These are phyloP conservation scores for Collybiopsis luxurians DNA, from an alignment of 768 basidiomycete species.

Conservation along the genomic window DNA sequence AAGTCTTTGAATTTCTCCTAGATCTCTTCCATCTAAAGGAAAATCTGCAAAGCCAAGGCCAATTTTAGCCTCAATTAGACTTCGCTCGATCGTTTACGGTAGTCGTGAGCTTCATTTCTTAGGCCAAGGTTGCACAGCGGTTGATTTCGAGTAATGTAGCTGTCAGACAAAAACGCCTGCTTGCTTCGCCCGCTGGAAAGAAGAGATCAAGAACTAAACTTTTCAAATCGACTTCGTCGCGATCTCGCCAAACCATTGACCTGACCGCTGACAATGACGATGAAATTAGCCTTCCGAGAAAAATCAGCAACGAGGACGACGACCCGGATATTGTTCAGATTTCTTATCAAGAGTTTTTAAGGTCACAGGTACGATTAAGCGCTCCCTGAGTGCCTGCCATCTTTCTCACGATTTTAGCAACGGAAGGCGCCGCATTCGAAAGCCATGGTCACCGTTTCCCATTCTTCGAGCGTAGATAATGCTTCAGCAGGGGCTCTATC, in stretches of 20 bases:
- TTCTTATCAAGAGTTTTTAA: neutral
- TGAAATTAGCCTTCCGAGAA: too few relatives aligned
- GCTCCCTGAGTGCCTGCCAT: neutral
- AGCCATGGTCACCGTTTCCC: too few relatives aligned
- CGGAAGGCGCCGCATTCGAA: too few relatives aligned
- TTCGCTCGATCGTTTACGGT: neutral
- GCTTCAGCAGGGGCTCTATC: neutral
- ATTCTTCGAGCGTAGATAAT: too few relatives aligned
- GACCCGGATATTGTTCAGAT: slow-evolving; percentile 5
- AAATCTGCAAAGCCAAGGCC: neutral
- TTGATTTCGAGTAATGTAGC: neutral
- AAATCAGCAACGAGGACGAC: neutral
- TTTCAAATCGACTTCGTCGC: neutral
- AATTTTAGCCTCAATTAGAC: neutral
- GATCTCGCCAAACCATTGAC: neutral
- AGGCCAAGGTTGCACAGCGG: neutral
- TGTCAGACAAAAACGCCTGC: neutral
- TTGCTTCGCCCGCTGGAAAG: neutral
- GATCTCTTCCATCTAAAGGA: neutral
- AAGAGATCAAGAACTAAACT: neutral
- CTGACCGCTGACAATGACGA: neutral
- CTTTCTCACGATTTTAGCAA: neutral
- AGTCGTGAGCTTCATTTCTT: neutral
- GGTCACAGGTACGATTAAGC: neutral
- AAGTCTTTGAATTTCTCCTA: neutral